Evolutionary conservation across 2,329 filamentous ascomycete species (phyloP).

Genomic region (Seiridium cupressi): DNA sequence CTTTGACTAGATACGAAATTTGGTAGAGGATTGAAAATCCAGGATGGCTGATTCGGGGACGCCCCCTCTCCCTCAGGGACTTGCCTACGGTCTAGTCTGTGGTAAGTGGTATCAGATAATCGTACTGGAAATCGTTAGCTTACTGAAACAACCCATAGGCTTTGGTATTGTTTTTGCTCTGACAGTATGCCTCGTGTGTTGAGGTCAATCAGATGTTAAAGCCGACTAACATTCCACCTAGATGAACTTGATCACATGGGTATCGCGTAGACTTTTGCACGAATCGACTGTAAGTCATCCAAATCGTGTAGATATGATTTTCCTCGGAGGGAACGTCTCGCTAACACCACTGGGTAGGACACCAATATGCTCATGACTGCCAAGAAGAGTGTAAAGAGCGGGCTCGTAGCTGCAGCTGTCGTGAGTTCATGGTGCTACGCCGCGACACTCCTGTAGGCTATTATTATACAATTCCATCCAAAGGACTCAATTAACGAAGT

Average conservation of each 20-base stretch:
- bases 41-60: slow-evolving; percentile 3
- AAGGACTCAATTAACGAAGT: background rate
- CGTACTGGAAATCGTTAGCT: background rate
- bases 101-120: background rate
- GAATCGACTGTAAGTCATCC: slow-evolving; percentile 5
- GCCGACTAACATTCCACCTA: background rate
- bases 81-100: slow-evolving; percentile 10
- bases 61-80: slow-evolving; percentile 10
- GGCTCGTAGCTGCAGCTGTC: slow-evolving; percentile 9
- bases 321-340: no score
- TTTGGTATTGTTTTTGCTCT: slow-evolving; percentile 12
- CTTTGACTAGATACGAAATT: no score
- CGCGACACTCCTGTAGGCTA: slow-evolving; percentile 6
- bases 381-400: slow-evolving; percentile 12
- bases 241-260: slow-evolving; percentile 12
- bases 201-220: background rate
- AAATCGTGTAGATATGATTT: background rate
- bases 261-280: slow-evolving; percentile 9
- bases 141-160: background rate
- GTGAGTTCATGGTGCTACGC: slow-evolving; percentile 11
- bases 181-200: background rate
- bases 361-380: slow-evolving; percentile 13
- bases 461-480: no score
- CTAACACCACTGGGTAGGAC: slow-evolving; percentile 2
- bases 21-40: background rate